Evolutionary conservation across 2,329 filamentous ascomycete genomes (phyloP).

Genomic region (Microcyclospora pomicola): DNA sequence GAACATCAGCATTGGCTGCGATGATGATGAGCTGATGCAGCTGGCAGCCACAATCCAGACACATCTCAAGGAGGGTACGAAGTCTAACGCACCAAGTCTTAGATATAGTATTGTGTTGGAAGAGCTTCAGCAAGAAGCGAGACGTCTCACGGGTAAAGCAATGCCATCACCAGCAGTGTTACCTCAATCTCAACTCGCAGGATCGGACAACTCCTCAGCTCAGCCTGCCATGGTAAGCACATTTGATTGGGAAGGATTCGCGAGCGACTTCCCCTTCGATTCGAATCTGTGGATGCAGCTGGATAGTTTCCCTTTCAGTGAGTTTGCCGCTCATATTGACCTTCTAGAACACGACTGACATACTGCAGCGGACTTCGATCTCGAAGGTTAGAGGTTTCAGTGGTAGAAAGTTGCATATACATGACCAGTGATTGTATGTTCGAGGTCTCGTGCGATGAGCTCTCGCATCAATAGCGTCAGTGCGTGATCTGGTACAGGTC

Average conservation of each 20-base stretch:
- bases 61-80: slow-evolving; percentile 29
- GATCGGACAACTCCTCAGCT: not conserved
- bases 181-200: not conserved
- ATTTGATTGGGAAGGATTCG: slow-evolving; percentile 1
- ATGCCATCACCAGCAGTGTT: not conserved
- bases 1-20: slow-evolving; percentile 1
- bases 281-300: slow-evolving; percentile 18
- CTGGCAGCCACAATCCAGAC: slow-evolving; percentile 35
- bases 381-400: not conserved
- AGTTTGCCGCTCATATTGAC: not conserved
- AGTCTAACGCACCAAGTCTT: slow-evolving; percentile 30
- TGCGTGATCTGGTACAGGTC: no score
- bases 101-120: slow-evolving; percentile 41
- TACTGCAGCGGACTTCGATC: slow-evolving; percentile 1
- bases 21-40: slow-evolving; percentile 23
- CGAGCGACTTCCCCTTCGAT: slow-evolving; percentile 14
- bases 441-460: no score
- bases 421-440: no score
- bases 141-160: slow-evolving; percentile 13
- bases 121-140: slow-evolving; percentile 33
- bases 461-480: no score
- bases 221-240: not conserved
- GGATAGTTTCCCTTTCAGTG: slow-evolving; percentile 17
- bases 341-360: not conserved
- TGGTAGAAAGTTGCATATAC: no score